phyloP scores from a whole-genome alignment of 1,139 yeast genomes.

The Citeromyces siamensis region DNA sequence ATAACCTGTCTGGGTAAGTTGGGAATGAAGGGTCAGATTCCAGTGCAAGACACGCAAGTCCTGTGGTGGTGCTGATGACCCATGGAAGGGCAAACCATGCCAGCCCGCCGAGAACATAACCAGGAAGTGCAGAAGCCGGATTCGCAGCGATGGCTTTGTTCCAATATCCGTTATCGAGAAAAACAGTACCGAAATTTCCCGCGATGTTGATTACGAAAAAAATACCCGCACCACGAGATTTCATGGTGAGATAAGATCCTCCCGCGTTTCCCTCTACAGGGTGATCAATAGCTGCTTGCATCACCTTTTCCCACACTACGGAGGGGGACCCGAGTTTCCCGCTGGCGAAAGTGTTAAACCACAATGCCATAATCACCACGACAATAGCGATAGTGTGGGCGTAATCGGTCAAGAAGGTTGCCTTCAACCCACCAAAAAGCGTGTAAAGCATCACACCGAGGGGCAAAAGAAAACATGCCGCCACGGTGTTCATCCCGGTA shows the following conservation, averaged over 20 bases:
- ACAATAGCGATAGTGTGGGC: constrained; percentile 30
- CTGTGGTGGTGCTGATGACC: constrained; percentile 25
- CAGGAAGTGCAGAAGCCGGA: constrained; percentile 21
- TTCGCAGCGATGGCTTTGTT: constrained; percentile 32
- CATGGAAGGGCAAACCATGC: constrained; percentile 29
- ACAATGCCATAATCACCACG: constrained; percentile 21
- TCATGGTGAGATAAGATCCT: constrained; percentile 7
- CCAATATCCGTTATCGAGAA: constrained; percentile 29
- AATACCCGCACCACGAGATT: constrained; percentile 3
- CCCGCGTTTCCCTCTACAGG: constrained; percentile 17
- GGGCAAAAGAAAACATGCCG: constrained; percentile 37
- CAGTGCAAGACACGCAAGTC: constrained; percentile 24
- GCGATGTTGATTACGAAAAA: constrained; percentile 15
- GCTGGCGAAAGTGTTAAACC: constrained; percentile 19
- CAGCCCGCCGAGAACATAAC: constrained; percentile 27
- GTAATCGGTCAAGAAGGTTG: constrained; percentile 33
- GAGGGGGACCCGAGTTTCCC: constrained; percentile 25
- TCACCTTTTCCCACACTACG: constrained; percentile 22
- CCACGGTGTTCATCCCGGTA: constrained; percentile 36
- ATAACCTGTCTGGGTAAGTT: constrained; percentile 19
- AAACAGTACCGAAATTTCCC: constrained; percentile 22
- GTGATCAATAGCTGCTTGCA: constrained; percentile 15
- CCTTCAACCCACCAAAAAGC: constrained; percentile 37
- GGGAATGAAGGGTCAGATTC: constrained; percentile 20
- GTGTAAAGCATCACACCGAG: constrained; percentile 40